Base-by-base conservation (phyloP, 1,284 basidiomycete genomes). In the Apiotrichum gracile region DNA sequence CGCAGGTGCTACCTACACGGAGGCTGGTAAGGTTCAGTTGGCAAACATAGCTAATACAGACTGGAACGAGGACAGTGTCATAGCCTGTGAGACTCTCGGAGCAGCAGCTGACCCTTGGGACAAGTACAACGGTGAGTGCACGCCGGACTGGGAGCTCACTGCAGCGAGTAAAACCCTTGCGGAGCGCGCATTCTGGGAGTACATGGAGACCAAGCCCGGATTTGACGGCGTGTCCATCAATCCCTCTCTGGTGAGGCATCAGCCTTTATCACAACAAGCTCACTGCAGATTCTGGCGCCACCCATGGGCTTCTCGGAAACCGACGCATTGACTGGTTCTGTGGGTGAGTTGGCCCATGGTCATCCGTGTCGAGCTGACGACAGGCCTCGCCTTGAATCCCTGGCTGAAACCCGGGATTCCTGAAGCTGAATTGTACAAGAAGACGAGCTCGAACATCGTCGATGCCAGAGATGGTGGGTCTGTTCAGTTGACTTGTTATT, bases 101-200 rank as follows among this genome's bases (percentile, higher is more conserved):
- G 67, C 66, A 21, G 77, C 78, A 12, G 80, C 82, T 1, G 49
- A 70, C 2, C 60, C 61, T 2, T 51, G 68, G 9, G 65, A 71
- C 27, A 82, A 80, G 63, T 86, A 47, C n/a, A 25, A 68, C 76
- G 39, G 81, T 42, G 14, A 19, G 26, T 19, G 17, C 4, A 42
- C 1, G 17, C 10, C 3, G 2, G 26, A 8, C 10, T 16, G 3
- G 10, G 26, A 4, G 2, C 25, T 27, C 29, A 41, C 25, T 13
- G 29, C 17, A 42, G 66, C 67, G 3, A 64, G 61, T 42, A 88
- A 89, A 76, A 82, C 80, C 8, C 73, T 88, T 2, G 85, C 86
- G 2, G 87, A 90, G 65, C 21, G n/a, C 0, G 48, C 48, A 17
- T 50, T 50, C 40, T 50, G 41, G 48, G n/a, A 43, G 33, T 83